Base-by-base conservation (phyloP, 345 rosid species). In the Camelina laxa region DNA sequence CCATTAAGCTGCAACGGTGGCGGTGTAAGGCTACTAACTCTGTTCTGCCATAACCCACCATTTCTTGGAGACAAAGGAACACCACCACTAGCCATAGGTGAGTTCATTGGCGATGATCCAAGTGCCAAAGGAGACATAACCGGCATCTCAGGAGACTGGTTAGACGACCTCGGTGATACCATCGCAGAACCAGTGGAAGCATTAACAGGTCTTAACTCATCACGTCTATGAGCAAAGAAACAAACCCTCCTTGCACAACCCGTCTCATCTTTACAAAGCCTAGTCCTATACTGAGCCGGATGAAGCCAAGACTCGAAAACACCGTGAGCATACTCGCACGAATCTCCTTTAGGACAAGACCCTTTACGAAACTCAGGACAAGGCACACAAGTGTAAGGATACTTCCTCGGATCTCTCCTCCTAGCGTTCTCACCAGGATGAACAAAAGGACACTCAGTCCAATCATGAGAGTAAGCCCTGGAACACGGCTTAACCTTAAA, bases 401-500 rank as follows among this genome's bases (percentile, higher is more conserved):
- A 92, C 86, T 91, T 95, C 82, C 85, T 87, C 0, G 93, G 97
- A 87, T 95, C 99, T 65, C 99, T 85, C 72, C 99, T 90, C 84
- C 99, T 90, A 0, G 99, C 99, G 15, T 95, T 95, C 91, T 95
- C 99, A 10, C 99, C 97, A 0, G 99, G 99, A 79, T 95, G 99
- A 62, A 90, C 99, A 67, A 95, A 95, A 2, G 99, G 99, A 74
- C 99, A 95, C 73, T 95, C 99, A 0, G 97, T 95, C 99, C 97
- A 95, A 49, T 95, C 99, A 59, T 95, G 99, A 4, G 99, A 91
- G 69, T 95, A 95, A 1, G 99, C 99, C 82, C 99, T 87, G 0
- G 99, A 95, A 81, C 99, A 95, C 5, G 99, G 97, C 86, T 89
- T 95, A 24, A 95, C 89, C 87, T 95, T 95, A 70, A 95, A 95